Evolutionary conservation across 805 yeast genomes (phyloP).

Genomic region (Ogataea zsoltii): DNA sequence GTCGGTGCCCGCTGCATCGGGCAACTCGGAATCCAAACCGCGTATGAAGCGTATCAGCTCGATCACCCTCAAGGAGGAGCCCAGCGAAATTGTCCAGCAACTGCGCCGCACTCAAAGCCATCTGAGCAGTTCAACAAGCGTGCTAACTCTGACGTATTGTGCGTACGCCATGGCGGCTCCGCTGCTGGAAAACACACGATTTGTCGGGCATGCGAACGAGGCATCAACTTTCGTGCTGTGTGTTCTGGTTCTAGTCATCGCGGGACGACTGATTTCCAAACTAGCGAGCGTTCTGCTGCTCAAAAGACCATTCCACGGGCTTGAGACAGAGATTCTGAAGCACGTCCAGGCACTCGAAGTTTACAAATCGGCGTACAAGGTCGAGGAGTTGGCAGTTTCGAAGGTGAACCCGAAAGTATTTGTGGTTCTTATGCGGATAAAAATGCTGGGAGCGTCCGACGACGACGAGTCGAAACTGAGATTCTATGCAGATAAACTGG

Average conservation of each 20-base stretch:
- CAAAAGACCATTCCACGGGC: conserved; percentile 49
- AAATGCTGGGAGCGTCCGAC: conserved; percentile 68
- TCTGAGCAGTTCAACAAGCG: conserved; percentile 42
- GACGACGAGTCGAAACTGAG: conserved; percentile 65
- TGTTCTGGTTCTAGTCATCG: conserved; percentile 24
- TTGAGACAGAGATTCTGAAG: conserved; percentile 40
- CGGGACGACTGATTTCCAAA: conserved; percentile 43
- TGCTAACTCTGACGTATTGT: conserved; percentile 41
- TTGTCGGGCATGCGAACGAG: conserved; percentile 24
- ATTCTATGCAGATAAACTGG: conserved; percentile 46
- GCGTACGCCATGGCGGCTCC: conserved; percentile 34
- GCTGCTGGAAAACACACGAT: conserved; percentile 20
- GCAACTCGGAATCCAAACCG: conserved; percentile 13
- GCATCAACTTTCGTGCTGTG: conserved; percentile 30
- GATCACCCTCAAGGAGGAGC: conserved; percentile 26
- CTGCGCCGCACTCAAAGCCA: conserved; percentile 19
- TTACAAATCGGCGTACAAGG: conserved; percentile 50
- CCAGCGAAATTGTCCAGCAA: conserved; percentile 8
- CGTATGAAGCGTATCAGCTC: conserved; percentile 29
- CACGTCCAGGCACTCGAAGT: conserved; percentile 48
- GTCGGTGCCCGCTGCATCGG: not conserved
- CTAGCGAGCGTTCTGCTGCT: conserved; percentile 55
- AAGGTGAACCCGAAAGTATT: conserved; percentile 63
- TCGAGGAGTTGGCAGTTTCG: conserved; percentile 53
- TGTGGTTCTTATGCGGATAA: conserved; percentile 54